phyloP scores from a whole-genome alignment of 495 filamentous ascomycete genomes.

The Penicillium egyptiacum region DNA sequence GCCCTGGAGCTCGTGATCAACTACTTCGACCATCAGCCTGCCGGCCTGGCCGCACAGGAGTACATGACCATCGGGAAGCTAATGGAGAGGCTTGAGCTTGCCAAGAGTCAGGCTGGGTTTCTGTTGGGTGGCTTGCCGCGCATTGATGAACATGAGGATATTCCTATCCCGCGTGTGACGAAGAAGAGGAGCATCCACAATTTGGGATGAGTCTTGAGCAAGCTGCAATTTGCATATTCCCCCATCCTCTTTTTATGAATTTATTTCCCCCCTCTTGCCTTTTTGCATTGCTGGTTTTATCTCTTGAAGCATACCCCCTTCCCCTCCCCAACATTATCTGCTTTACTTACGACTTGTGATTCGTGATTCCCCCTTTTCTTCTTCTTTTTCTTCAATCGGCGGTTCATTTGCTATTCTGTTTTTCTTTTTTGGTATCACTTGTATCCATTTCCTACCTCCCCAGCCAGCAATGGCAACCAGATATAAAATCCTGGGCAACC shows the following conservation, averaged over 20 bases:
- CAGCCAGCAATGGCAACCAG: neutral
- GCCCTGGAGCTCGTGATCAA: conserved; percentile 84
- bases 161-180: conserved; percentile 29
- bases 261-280: conserved; percentile 14
- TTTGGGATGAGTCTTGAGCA: conserved; percentile 27
- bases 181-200: conserved; percentile 59
- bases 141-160: conserved; percentile 55
- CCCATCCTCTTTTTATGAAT: conserved; percentile 5
- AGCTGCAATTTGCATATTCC: neutral
- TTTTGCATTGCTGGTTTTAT: neutral
- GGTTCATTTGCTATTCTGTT: neutral
- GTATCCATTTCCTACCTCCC: neutral
- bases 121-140: conserved; percentile 67
- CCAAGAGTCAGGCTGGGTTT: conserved; percentile 53
- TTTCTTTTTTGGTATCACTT: neutral
- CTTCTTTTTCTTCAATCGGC: neutral
- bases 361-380: neutral
- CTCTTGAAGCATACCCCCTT: neutral
- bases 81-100: conserved; percentile 82
- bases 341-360: neutral
- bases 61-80: conserved; percentile 79
- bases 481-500: conserved; percentile 1
- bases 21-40: conserved; percentile 75
- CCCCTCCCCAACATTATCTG: neutral
- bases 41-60: conserved; percentile 72